Base-by-base conservation (phyloP, 2,329 filamentous ascomycete genomes). In the Paracoccidioides brasiliensis region DNA sequence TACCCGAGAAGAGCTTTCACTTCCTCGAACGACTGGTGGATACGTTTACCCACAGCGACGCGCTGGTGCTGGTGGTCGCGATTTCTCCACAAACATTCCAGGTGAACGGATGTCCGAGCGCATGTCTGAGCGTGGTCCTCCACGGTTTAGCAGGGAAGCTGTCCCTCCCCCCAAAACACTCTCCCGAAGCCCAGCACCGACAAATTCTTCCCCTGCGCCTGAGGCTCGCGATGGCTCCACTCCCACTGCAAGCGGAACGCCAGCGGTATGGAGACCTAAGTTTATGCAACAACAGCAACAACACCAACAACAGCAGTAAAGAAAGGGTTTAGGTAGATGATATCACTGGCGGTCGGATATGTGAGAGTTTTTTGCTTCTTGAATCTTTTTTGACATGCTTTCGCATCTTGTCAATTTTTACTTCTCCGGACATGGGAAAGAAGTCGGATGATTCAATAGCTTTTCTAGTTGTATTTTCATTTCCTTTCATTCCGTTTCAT, bases 41-140 rank as follows among this genome's bases (percentile, higher is more conserved):
- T 62, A 62, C 41, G 58, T 62, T 37, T 56, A 59, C 22, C 56
- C 58, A 22, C 53, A 55, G 42, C 45, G 51, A n/a, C 55, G 60
- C 49, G 50, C 58, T 33, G 53, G 54, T 22, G 51, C 55, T 22
- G 7, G 37, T 28, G 57, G 50, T 15, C 56, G 57, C 14, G 58
- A 56, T 7, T 35, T 37, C 28, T 57, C 60, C 28, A 55, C 59
- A n/a, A 58, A 58, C 28, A 50, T 50, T 35, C 53, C 53, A 28
- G 15, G 57, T 37, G 46, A 50, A 38, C 46, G 46, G 32, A 50
- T 50, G 46, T 32, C 40, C 41, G 45, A 48, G 10, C 45, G 45
- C 30, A 32, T n/a, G 33, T 32, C 43, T 46, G 45, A 48, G 8
- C 45, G 45, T n/a, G 33, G 22, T 8, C 44, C 44, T 46, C 30